A percentile compares a stretch with the other conserved stretches of the same genome.
Evolutionary conservation across 208 protist genomes (phyloP).

Genomic region (Crithidia brevicula): DNA sequence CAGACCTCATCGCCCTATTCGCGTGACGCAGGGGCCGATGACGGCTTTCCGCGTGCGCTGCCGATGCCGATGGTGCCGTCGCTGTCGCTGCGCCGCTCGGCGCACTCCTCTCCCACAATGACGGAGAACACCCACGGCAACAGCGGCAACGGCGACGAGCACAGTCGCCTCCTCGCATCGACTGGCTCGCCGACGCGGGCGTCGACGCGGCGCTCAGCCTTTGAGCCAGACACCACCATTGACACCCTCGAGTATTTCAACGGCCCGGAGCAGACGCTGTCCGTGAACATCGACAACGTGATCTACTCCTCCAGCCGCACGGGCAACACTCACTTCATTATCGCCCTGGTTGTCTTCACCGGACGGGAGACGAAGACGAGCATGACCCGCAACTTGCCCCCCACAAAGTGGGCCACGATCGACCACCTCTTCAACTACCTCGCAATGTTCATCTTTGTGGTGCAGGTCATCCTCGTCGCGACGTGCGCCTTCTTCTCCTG

Average conservation of each 20-base stretch:
- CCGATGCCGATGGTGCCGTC: slow-evolving; percentile 15
- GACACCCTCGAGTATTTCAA: slow-evolving; percentile 9
- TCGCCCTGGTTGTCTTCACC: slow-evolving; percentile 92
- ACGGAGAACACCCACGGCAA: not conserved
- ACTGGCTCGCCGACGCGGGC: not conserved
- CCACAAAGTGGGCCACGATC: slow-evolving; percentile 90
- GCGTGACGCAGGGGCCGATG: not conserved
- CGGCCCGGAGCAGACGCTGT: slow-evolving; percentile 27
- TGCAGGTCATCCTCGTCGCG: slow-evolving; percentile 86
- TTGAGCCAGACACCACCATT: not conserved
- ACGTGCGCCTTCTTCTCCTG: slow-evolving; percentile 71
- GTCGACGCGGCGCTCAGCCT: slow-evolving; percentile 1
- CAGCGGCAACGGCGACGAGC: slow-evolving; percentile 12
- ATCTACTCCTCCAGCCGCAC: slow-evolving; percentile 76
- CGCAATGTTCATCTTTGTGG: slow-evolving; percentile 85
- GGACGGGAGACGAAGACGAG: slow-evolving; percentile 93
- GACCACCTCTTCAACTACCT: slow-evolving; percentile 85
- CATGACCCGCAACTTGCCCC: slow-evolving; percentile 77
- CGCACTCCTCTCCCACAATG: slow-evolving; percentile 4
- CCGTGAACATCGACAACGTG: slow-evolving; percentile 71
- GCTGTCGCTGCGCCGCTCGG: slow-evolving; percentile 10
- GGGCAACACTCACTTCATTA: slow-evolving; percentile 81
- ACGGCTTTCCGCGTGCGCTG: slow-evolving; percentile 2
- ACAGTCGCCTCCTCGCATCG: slow-evolving; percentile 3
- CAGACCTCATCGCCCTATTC: not conserved